Evolutionary conservation across 2,329 filamentous ascomycete species (phyloP).

Genomic region (Didymella pomorum): DNA sequence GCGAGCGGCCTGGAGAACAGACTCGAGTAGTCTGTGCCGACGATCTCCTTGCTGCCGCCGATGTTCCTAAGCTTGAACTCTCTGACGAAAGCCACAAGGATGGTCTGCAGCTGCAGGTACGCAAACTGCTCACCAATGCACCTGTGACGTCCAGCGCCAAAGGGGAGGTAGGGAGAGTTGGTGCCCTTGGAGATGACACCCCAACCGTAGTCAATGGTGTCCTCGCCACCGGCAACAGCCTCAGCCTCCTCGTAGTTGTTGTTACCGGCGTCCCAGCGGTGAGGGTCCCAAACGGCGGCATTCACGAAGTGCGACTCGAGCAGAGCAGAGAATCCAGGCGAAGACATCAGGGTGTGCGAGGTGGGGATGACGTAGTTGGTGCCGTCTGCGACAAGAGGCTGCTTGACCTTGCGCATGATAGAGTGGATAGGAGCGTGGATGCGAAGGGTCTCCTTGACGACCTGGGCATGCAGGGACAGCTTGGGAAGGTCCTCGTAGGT

Average conservation of each 20-base stretch:
- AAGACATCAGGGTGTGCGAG: constrained; percentile 81
- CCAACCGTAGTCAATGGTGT: constrained; percentile 92
- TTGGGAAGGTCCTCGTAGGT: constrained; percentile 79
- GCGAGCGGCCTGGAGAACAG: constrained; percentile 57
- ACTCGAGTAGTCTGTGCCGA: constrained; percentile 71
- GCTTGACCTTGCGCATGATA: constrained; percentile 91
- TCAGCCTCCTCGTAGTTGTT: constrained; percentile 53
- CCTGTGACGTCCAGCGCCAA: constrained; percentile 89
- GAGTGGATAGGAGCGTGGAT: constrained; percentile 94
- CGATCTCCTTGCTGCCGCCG: constrained; percentile 72
- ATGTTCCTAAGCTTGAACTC: constrained; percentile 81
- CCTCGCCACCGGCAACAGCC: constrained; percentile 67
- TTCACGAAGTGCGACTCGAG: constrained; percentile 81
- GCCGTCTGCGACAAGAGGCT: constrained; percentile 81
- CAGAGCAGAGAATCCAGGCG: constrained; percentile 80
- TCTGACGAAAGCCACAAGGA: constrained; percentile 78
- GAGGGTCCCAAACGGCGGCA: constrained; percentile 84
- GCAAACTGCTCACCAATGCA: constrained; percentile 98
- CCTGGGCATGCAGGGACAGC: constrained; percentile 81
- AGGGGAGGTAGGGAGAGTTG: constrained; percentile 88
- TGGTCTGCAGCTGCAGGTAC: constrained; percentile 88
- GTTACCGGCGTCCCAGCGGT: constrained; percentile 78
- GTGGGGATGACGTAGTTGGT: constrained; percentile 85
- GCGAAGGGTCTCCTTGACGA: constrained; percentile 91
- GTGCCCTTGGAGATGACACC: constrained; percentile 91